Conservation (phyloP, 2,329 filamentous ascomycete species). For the Cladobotryum mycophilum region DNA sequence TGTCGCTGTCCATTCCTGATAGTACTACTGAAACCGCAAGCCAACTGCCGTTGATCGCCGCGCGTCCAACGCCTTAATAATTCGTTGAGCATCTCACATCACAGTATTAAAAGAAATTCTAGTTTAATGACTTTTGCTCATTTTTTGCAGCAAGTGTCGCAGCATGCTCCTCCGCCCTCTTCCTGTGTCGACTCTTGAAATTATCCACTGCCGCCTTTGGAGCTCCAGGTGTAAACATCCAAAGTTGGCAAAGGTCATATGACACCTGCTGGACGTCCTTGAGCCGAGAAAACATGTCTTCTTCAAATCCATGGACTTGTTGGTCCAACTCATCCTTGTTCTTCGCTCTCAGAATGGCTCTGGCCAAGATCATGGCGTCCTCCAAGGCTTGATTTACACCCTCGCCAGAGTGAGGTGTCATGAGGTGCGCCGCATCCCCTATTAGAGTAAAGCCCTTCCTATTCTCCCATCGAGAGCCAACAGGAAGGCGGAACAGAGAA, state of each 20-base stretch:
- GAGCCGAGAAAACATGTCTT: conserved; percentile 32
- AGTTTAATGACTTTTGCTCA: too few species aligned
- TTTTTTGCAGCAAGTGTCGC: too few species aligned
- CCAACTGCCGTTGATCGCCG: too few species aligned
- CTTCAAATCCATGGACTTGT: conserved; percentile 30
- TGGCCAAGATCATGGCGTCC: conserved; percentile 45
- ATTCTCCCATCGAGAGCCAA: conserved; percentile 31
- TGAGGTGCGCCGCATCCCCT: conserved; percentile 9
- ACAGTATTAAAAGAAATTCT: too few species aligned
- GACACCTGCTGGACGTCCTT: conserved; percentile 33
- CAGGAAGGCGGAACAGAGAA: conserved; percentile 48
- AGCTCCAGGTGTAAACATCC: conserved; percentile 41
- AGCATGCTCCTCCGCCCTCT: neutral
- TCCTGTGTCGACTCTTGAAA: conserved; percentile 25
- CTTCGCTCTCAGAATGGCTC: conserved; percentile 31
- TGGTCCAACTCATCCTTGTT: conserved; percentile 25
- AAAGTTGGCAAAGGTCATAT: conserved; percentile 40
- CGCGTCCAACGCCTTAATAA: too few species aligned
- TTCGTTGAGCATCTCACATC: too few species aligned
- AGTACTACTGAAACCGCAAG: too few species aligned
- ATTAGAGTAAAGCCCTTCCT: conserved; percentile 7
- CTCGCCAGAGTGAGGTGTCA: conserved; percentile 22
- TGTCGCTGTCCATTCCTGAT: too few species aligned
- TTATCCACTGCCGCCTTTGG: conserved; percentile 38
- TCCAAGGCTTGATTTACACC: conserved; percentile 30